A percentile compares a stretch with the other conserved stretches of the same genome.
Conservation (phyloP, 179 eudicot genomes). For the Silene vulgaris region DNA sequence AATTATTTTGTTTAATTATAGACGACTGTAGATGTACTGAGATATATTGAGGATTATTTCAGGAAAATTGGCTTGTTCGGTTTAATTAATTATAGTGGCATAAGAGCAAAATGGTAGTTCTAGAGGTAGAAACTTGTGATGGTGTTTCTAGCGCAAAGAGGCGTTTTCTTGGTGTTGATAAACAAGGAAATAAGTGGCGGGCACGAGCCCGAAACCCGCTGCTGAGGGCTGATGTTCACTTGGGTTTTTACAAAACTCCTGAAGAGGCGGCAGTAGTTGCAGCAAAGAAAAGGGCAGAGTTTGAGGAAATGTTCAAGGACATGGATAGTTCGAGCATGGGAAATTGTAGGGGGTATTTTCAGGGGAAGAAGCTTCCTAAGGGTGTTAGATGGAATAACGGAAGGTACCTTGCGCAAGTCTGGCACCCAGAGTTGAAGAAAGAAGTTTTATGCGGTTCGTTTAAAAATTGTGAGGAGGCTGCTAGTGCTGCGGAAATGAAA, state of each 20-base stretch:
- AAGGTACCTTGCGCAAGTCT: background rate
- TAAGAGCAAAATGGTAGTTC: background rate
- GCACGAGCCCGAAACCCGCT: conserved; percentile 12
- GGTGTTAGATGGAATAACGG: conserved; percentile 5
- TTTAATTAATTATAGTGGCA: background rate
- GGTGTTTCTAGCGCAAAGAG: background rate
- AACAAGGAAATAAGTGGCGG: background rate
- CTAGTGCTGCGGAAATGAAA: background rate
- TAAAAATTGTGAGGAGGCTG: background rate
- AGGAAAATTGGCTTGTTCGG: background rate
- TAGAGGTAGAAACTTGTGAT: background rate
- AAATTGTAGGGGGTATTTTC: background rate
- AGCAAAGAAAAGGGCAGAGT: conserved; percentile 12
- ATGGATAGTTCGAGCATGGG: background rate
- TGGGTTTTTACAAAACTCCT: background rate
- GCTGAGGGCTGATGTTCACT: conserved; percentile 7
- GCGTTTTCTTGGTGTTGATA: background rate
- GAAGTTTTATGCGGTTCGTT: background rate
- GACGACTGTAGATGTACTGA: background rate
- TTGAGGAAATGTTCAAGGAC: conserved; percentile 9
- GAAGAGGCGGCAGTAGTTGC: conserved; percentile 17
- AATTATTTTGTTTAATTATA: background rate
- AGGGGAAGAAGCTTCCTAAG: conserved; percentile 10
- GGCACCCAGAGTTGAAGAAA: background rate
- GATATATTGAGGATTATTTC: background rate